Conservation (phyloP, 2,329 filamentous ascomycete species). For the Helicocarpus griseus region DNA sequence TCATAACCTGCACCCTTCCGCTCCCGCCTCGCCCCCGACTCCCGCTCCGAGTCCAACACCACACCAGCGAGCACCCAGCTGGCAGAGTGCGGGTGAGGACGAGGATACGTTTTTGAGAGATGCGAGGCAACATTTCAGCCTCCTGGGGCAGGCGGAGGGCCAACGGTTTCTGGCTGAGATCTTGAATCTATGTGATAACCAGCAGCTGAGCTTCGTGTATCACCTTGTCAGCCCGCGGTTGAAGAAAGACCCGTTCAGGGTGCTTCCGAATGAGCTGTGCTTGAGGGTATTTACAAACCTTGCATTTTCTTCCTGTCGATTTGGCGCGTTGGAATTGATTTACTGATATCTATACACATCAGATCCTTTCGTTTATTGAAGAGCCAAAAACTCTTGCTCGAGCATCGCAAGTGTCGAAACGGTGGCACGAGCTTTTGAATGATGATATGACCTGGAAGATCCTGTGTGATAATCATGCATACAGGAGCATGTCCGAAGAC, state of each 20-base stretch:
- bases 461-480: slow-evolving; percentile 91
- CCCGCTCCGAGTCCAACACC: slow-evolving; percentile 57
- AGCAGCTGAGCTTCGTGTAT: slow-evolving; percentile 89
- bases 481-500: slow-evolving; percentile 49
- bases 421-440: slow-evolving; percentile 86
- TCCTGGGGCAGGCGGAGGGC: slow-evolving; percentile 64
- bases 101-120: slow-evolving; percentile 76
- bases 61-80: slow-evolving; percentile 47
- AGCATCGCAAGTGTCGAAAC: slow-evolving; percentile 88
- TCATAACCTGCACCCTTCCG: slow-evolving; percentile 53
- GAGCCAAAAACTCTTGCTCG: slow-evolving; percentile 89
- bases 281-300: slow-evolving; percentile 55
- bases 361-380: slow-evolving; percentile 95
- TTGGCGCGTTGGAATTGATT: not conserved
- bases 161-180: slow-evolving; percentile 78
- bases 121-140: slow-evolving; percentile 69
- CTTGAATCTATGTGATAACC: slow-evolving; percentile 87
- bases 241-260: slow-evolving; percentile 93
- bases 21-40: slow-evolving; percentile 57
- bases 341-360: slow-evolving; percentile 7
- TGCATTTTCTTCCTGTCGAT: not conserved
- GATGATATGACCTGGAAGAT: slow-evolving; percentile 99
- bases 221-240: slow-evolving; percentile 89
- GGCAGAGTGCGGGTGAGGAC: slow-evolving; percentile 46
- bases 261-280: slow-evolving; percentile 85